A percentile compares a stretch with the other conserved stretches of the same genome.
Evolutionary conservation across 805 yeast genomes (phyloP).

Genomic region (Metschnikowia shivogae): DNA sequence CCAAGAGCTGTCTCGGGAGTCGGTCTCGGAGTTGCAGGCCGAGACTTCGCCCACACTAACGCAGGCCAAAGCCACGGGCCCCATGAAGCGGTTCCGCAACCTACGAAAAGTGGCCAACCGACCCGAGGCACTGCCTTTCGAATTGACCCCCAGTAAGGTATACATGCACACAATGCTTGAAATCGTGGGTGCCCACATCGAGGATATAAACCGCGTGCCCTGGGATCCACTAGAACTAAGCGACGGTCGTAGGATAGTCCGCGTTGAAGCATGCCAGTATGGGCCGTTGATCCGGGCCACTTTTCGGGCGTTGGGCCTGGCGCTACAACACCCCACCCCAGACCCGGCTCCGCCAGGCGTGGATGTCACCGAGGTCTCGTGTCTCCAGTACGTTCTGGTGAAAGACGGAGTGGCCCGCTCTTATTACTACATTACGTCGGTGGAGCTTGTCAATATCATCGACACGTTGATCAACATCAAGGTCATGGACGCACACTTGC

Average conservation of each 20-base stretch:
- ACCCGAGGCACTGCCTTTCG: not conserved
- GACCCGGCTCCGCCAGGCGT: constrained; percentile 36
- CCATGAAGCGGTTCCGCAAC: constrained; percentile 4
- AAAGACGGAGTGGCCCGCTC: constrained; percentile 19
- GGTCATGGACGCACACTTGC: constrained; percentile 43
- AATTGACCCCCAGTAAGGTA: not conserved
- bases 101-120: constrained; percentile 4
- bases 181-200: constrained; percentile 42
- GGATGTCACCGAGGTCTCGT: constrained; percentile 56
- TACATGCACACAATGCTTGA: constrained; percentile 46
- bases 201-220: constrained; percentile 46
- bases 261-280: constrained; percentile 52
- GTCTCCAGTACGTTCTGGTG: constrained; percentile 43
- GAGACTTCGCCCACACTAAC: no score
- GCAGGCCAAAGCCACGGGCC: not conserved
- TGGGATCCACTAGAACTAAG: constrained; percentile 46
- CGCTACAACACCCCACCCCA: constrained; percentile 43
- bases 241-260: constrained; percentile 54
- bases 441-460: constrained; percentile 62
- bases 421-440: constrained; percentile 56
- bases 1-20: no score
- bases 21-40: no score
- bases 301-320: constrained; percentile 48
- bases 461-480: constrained; percentile 55
- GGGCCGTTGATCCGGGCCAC: constrained; percentile 44